Evolutionary conservation across 352 stramenopile species (phyloP).

Genomic region (Phytopythium chamaehyphon): DNA sequence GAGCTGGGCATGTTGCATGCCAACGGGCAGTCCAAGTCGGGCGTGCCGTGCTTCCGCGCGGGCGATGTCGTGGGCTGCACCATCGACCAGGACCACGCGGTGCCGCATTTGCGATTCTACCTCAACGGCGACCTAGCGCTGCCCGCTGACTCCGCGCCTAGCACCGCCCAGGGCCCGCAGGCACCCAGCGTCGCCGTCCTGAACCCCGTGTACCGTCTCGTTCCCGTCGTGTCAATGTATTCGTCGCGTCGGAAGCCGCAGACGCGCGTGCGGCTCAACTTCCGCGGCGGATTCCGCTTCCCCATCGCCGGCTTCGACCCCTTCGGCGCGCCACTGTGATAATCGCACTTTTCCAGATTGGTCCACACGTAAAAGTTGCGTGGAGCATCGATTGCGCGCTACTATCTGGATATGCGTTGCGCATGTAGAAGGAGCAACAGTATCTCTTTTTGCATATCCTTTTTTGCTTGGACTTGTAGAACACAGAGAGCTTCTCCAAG

Average conservation of each 20-base stretch:
- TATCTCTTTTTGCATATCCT: no score
- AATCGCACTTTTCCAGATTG: neutral
- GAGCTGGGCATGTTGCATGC: conserved; percentile 74
- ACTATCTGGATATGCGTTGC: no score
- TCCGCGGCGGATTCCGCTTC: conserved; percentile 67
- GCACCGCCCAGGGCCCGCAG: neutral
- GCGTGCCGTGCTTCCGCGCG: conserved; percentile 55
- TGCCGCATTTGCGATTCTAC: conserved; percentile 69
- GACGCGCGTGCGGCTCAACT: conserved; percentile 74
- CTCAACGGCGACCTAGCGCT: conserved; percentile 69
- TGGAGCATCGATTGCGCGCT: no score
- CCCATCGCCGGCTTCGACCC: conserved; percentile 64
- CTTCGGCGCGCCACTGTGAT: conserved; percentile 52
- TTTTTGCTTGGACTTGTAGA: no score
- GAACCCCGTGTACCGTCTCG: conserved; percentile 56
- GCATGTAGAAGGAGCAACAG: no score
- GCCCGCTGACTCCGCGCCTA: conserved; percentile 10
- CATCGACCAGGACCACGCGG: conserved; percentile 67
- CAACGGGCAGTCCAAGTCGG: conserved; percentile 63
- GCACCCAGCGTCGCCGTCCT: conserved; percentile 29
- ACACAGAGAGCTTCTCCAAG: no score
- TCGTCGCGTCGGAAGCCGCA: conserved; percentile 64
- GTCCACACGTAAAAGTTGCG: no score
- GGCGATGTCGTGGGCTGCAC: conserved; percentile 72
- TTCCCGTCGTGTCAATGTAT: conserved; percentile 74